Evolutionary conservation across 495 filamentous ascomycete genomes (phyloP).

Genomic region (Platismatia glauca): DNA sequence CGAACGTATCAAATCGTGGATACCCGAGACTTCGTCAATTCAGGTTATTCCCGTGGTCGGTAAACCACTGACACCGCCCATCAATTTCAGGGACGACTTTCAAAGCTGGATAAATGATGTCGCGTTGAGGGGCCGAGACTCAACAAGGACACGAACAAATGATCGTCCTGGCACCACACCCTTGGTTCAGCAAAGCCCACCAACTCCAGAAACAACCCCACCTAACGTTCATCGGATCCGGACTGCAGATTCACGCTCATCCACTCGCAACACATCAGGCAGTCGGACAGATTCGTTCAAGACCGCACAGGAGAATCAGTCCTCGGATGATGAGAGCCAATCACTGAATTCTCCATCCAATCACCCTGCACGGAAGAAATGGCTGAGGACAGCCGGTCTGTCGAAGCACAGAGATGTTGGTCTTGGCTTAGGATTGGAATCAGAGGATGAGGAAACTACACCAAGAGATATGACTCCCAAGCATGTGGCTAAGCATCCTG

Average conservation of each 20-base stretch:
- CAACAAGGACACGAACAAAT: conserved; percentile 14
- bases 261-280: conserved; percentile 33
- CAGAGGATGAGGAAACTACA: conserved; percentile 26
- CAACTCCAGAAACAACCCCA: conserved; percentile 65
- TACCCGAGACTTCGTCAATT: conserved; percentile 17
- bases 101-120: conserved; percentile 22
- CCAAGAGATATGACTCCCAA: conserved; percentile 10
- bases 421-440: conserved; percentile 43
- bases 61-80: conserved; percentile 23
- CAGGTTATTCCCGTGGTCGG: conserved; percentile 12
- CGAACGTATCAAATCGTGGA: conserved; percentile 22
- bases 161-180: conserved; percentile 40
- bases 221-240: conserved; percentile 43
- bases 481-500: conserved; percentile 5
- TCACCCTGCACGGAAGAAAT: conserved; percentile 31
- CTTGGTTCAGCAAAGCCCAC: conserved; percentile 55
- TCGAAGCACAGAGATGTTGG: conserved; percentile 33
- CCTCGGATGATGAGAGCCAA: conserved; percentile 54
- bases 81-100: conserved; percentile 17
- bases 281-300: conserved; percentile 64
- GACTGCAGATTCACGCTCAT: conserved; percentile 35
- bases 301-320: conserved; percentile 58
- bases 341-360: conserved; percentile 38
- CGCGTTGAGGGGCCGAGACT: conserved; percentile 6
- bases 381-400: conserved; percentile 14